Evolutionary conservation across 1,284 basidiomycete species (phyloP), one percentile per base, ranked within the genome.

Genomic region (Malassezia yamatoensis): DNA sequence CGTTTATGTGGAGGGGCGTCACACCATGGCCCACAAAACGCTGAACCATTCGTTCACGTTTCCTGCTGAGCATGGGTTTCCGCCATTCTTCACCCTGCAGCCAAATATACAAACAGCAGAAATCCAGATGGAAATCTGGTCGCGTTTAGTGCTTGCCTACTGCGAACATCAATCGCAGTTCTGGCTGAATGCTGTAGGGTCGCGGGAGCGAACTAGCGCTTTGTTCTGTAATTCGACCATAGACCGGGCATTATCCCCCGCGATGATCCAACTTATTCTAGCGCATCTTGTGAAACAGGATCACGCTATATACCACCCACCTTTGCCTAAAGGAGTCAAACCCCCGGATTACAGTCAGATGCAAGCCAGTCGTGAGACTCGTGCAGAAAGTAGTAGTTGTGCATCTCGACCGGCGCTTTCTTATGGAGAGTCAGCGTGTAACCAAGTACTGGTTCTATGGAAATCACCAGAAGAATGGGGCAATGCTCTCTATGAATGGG

Each of bases 81-180:
- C 80, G 1, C 80, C 80, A 0, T 80, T 81, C 74, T 81, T 79
- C 70, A 80, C 80, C 63, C 64, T 77, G 4, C 80, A 81, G 59
- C 79, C 79, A 0, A 80, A 80, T 61, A 76, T 77, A 0, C 55
- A 74, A 7, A 80, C 79, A 5, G 74, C 75, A 16, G 55, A 69
- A 0, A 77, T 79, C 53, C 80, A 81, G 61, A 65, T 78, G 1
- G 55, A 63, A 5, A 72, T 78, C n/a, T 81, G 80, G 80, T 67
- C 71, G 12, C 54, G 66, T 4, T 68, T 81, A 15, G 64, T 80
- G 8, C 63, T 80, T 3, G 65, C 67, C 10, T 79, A 75, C 66
- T 74, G 75, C 16, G 70, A 72, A 44, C 68, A 71, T 52, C 67
- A 76, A 47, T 65, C 76, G n/a, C 70, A 77, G 4, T 80, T 77